Evolutionary conservation across 1,284 basidiomycete genomes (phyloP).

Genomic region (Boletus austroedulis): DNA sequence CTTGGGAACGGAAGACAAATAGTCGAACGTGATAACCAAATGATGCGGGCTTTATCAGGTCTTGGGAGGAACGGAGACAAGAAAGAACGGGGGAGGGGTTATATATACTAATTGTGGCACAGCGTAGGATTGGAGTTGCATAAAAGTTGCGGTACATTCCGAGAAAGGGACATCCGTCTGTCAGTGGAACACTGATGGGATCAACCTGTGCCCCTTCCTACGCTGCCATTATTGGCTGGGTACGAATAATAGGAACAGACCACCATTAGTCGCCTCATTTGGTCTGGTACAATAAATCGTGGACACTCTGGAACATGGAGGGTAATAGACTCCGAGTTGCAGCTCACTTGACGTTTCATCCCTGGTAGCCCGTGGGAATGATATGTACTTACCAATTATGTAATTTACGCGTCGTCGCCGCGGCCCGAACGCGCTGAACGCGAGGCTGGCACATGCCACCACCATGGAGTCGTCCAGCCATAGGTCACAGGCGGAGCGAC

Average conservation of each 20-base stretch:
- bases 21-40: slow-evolving; percentile 9
- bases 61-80: slow-evolving; percentile 10
- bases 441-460: slow-evolving; percentile 2
- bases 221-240: slow-evolving; percentile 11
- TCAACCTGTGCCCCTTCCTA: slow-evolving; percentile 16
- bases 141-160: slow-evolving; percentile 34
- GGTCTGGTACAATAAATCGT: slow-evolving; percentile 7
- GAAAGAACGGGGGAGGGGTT: slow-evolving; percentile 18
- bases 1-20: slow-evolving; percentile 20
- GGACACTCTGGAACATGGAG: slow-evolving; percentile 6
- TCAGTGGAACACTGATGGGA: slow-evolving; percentile 14
- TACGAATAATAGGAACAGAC: neutral
- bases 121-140: slow-evolving; percentile 23
- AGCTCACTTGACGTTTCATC: neutral
- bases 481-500: slow-evolving; percentile 27
- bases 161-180: slow-evolving; percentile 18
- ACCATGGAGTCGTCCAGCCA: slow-evolving; percentile 39
- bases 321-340: slow-evolving; percentile 13
- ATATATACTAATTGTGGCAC: slow-evolving; percentile 34
- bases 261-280: slow-evolving; percentile 1
- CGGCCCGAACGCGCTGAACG: slow-evolving; percentile 17
- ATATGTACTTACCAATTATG: slow-evolving; percentile 17
- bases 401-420: slow-evolving; percentile 17
- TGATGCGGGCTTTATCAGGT: slow-evolving; percentile 1
- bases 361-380: slow-evolving; percentile 16